Evolutionary conservation across 2,329 filamentous ascomycete species (phyloP).

Genomic region (Botrytis fragariae): DNA sequence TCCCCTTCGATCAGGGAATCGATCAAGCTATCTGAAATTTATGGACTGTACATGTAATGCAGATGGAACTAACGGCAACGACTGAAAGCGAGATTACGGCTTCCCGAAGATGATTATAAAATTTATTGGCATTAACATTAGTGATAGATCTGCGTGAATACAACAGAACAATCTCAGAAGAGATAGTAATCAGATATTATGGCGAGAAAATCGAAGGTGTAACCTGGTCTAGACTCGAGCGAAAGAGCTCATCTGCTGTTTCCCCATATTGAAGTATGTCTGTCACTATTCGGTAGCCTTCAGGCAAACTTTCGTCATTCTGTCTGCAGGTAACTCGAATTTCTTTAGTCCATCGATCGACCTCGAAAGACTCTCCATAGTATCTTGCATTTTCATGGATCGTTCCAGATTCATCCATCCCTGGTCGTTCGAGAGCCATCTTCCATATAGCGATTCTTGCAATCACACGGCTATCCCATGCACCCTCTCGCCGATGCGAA

Average conservation of each 20-base stretch:
- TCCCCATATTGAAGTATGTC: slow-evolving; percentile 8
- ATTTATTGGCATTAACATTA: neutral
- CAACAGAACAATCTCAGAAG: no score
- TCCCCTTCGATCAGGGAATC: neutral
- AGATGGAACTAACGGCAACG: neutral
- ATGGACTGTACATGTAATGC: neutral
- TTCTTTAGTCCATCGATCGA: slow-evolving; percentile 24
- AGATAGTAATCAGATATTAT: neutral
- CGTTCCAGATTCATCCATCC: slow-evolving; percentile 24
- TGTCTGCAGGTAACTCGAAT: slow-evolving; percentile 24
- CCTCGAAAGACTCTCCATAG: slow-evolving; percentile 27
- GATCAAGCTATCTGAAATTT: neutral
- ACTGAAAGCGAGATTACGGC: neutral
- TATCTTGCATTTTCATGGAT: slow-evolving; percentile 25
- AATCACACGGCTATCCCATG: slow-evolving; percentile 54
- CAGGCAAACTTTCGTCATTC: slow-evolving; percentile 12
- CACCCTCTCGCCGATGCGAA: slow-evolving; percentile 61
- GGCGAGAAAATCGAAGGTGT: neutral
- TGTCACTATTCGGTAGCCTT: slow-evolving; percentile 3
- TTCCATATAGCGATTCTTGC: slow-evolving; percentile 31
- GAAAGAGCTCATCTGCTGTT: neutral
- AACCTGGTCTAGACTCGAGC: neutral
- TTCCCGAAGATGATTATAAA: neutral
- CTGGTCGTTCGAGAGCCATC: slow-evolving; percentile 31
- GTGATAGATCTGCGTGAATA: neutral